phyloP scores from a whole-genome alignment of 257 asterid genomes.

The Plectranthus barbatus region DNA sequence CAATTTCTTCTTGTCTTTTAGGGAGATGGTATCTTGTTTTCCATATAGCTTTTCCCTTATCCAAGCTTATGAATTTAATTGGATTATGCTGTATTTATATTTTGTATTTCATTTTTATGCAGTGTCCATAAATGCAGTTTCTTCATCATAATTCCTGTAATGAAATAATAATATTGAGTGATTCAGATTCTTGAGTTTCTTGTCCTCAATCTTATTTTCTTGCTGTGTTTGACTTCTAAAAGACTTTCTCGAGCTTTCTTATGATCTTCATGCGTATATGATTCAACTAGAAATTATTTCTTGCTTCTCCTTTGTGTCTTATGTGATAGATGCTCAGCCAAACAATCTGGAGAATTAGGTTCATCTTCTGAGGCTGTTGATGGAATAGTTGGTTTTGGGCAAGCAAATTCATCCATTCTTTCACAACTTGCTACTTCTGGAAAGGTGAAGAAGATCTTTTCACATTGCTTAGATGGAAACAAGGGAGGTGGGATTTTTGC shows the following conservation, averaged over 20 bases:
- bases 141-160: neutral
- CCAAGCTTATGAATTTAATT: neutral
- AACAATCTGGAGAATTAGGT: conserved; percentile 85
- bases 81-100: neutral
- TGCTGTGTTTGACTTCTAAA: neutral
- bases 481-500: conserved; percentile 97
- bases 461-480: conserved; percentile 88
- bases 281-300: neutral
- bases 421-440: conserved; percentile 85
- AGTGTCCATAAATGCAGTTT: neutral
- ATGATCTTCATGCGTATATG: neutral
- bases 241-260: neutral
- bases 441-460: conserved; percentile 67
- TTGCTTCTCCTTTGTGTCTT: conserved; percentile 11
- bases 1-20: neutral
- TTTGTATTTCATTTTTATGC: neutral
- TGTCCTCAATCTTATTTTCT: neutral
- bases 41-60: neutral
- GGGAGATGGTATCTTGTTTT: neutral
- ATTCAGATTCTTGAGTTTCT: conserved; percentile 14
- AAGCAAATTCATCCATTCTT: conserved; percentile 82
- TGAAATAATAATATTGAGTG: neutral
- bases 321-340: conserved; percentile 78
- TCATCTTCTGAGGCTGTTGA: conserved; percentile 88
- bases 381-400: conserved; percentile 96